These are phyloP conservation scores for Corynascus novoguineensis DNA, from an alignment of 495 filamentous ascomycete species.

Conservation along the genomic window DNA sequence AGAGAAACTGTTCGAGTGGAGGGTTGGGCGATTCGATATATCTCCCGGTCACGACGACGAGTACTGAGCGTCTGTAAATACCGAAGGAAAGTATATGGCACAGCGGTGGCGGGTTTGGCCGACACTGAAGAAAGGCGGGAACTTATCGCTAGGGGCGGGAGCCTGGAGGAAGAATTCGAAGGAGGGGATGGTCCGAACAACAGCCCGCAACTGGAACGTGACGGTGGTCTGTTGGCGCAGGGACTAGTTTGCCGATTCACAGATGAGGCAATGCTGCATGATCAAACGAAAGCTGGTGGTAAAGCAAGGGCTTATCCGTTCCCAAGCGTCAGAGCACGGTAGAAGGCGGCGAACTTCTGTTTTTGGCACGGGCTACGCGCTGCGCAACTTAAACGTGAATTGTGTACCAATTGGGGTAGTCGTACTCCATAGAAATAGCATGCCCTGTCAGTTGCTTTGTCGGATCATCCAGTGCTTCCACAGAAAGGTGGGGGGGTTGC, in stretches of 20 bases:
- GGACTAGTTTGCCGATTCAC: not conserved
- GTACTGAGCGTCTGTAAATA: too few relatives aligned
- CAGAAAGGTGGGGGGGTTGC: constrained; percentile 1
- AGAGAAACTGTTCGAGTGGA: not conserved
- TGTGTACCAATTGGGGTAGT: too few relatives aligned
- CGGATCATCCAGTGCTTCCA: not conserved
- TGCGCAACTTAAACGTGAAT: too few relatives aligned
- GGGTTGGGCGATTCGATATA: not conserved
- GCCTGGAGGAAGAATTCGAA: not conserved
- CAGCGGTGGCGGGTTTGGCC: not conserved
- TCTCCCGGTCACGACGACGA: too few relatives aligned
- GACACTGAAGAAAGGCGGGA: too few relatives aligned
- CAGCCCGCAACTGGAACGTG: not conserved
- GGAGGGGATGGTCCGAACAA: not conserved
- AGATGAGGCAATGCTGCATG: constrained; percentile 1
- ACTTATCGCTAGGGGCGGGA: too few relatives aligned
- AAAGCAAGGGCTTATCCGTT: too few relatives aligned
- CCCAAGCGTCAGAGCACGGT: not conserved
- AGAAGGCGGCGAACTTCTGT: not conserved
- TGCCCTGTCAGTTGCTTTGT: constrained; percentile 4
- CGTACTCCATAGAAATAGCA: not conserved
- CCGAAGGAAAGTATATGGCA: too few relatives aligned
- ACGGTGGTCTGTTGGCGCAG: not conserved
- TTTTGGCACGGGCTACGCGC: not conserved
- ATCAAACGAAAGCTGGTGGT: not conserved